phyloP scores from a whole-genome alignment of 2,329 filamentous ascomycete species.

The Penicillium digitatum region DNA sequence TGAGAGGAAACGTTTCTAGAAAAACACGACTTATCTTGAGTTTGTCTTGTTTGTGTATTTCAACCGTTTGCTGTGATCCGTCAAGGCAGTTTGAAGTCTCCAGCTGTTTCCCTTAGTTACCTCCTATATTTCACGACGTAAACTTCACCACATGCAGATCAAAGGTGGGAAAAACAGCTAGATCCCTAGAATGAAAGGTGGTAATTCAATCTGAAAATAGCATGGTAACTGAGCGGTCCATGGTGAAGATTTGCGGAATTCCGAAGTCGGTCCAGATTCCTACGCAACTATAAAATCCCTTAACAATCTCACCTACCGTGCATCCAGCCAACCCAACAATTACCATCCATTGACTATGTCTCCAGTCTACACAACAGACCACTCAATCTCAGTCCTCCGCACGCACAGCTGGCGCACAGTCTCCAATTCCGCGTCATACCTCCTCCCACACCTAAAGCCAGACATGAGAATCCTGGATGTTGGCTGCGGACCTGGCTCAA shows the following conservation, averaged over 20 bases:
- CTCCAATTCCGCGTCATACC: conserved; percentile 38
- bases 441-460: conserved; percentile 37
- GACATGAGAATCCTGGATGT: conserved; percentile 43
- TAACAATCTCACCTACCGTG: not conserved
- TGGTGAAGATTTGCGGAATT: not conserved
- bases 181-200: not conserved
- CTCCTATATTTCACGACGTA: not conserved
- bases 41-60: not conserved
- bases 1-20: too few relatives aligned
- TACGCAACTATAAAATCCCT: not conserved
- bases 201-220: not conserved
- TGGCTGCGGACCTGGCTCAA: conserved; percentile 46
- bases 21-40: not conserved
- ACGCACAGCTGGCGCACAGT: conserved; percentile 38
- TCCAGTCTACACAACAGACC: conserved; percentile 39
- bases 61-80: not conserved
- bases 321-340: not conserved
- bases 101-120: not conserved
- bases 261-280: not conserved
- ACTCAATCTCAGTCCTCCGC: conserved; percentile 36
- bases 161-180: not conserved
- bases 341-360: conserved; percentile 2
- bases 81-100: not conserved
- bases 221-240: not conserved
- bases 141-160: not conserved